Base-by-base conservation (phyloP, 768 basidiomycete species). In the Podaxis sp. region DNA sequence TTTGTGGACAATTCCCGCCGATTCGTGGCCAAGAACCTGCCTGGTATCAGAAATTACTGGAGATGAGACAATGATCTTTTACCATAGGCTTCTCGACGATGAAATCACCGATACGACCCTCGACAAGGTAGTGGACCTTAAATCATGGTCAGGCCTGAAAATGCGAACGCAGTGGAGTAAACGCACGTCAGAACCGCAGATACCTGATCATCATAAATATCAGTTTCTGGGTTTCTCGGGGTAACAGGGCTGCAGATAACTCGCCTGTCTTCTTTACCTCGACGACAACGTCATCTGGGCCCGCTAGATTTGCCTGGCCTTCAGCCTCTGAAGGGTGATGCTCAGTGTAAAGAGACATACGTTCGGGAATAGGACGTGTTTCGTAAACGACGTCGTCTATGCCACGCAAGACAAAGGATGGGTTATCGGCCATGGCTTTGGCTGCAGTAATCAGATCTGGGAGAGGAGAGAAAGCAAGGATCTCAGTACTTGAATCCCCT, bases 1-100 rank as follows among this genome's bases (percentile, higher is more conserved):
- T 78, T 88, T 89, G 60, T 77, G 78, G 55, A 97, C 76, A 53
- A 94, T 76, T 11, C 94, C 95, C 28, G 93, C 81, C 2, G 93
- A 94, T 77, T 99, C 96, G 71, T 99, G 96, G 20, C 96, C 96
- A 49, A 98, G 87, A 54, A 95, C 90, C 94, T 92, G 73, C 41
- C 7, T 44, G 40, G 17, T 20, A 13, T 50, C 49, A 50, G 24
- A 22, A 50, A 13, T n/a, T 13, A n/a, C 41, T 11, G 26, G 20
- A 57, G 53, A 24, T 57, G 24, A 53, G 33, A 46, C 33, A 22
- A 40, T 24, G 40, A 48, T 68, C 46, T 8, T 62, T 15, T 68
- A 89, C 91, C 89, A 94, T 95, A 0, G 93, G 93, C 40, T 82
- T 82, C 62, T 88, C 76, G 64, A 96, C 91, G 56, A 91, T 77